Evolutionary conservation across 2,329 filamentous ascomycete species (phyloP).

Genomic region (Aureobasidium sp.): DNA sequence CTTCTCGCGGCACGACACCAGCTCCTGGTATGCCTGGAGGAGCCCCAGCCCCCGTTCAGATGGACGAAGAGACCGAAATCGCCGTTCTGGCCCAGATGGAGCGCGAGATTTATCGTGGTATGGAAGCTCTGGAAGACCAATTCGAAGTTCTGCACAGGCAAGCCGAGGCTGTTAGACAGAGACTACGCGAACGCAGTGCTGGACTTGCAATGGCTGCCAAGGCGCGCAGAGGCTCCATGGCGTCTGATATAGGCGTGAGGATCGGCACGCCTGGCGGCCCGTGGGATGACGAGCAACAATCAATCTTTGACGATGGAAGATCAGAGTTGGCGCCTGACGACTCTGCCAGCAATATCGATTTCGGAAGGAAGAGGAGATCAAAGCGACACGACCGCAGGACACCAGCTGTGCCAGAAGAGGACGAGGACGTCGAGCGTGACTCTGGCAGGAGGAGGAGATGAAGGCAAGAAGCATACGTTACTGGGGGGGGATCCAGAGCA

Average conservation of each 20-base stretch:
- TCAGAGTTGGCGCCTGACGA: conserved; percentile 63
- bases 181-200: conserved; percentile 71
- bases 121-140: conserved; percentile 89
- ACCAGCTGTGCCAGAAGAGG: conserved; percentile 61
- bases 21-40: conserved; percentile 26
- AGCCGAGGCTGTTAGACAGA: conserved; percentile 70
- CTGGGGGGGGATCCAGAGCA: neutral
- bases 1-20: conserved; percentile 26
- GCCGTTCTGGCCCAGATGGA: conserved; percentile 84
- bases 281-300: conserved; percentile 24
- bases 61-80: conserved; percentile 92
- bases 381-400: conserved; percentile 45
- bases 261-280: conserved; percentile 32
- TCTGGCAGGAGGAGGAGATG: neutral
- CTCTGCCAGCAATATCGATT: conserved; percentile 71
- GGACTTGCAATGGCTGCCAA: conserved; percentile 61
- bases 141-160: conserved; percentile 85
- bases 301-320: conserved; percentile 30
- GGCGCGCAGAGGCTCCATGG: conserved; percentile 48
- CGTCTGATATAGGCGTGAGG: conserved; percentile 34
- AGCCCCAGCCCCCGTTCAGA: conserved; percentile 58
- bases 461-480: neutral
- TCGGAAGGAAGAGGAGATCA: conserved; percentile 59
- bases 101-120: conserved; percentile 83
- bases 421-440: conserved; percentile 37